Percentiles rank a stretch among this genome's conserved stretches.
Evolutionary conservation across 2,329 filamentous ascomycete species (phyloP).

Genomic region (Huntiella bhutanensis): DNA sequence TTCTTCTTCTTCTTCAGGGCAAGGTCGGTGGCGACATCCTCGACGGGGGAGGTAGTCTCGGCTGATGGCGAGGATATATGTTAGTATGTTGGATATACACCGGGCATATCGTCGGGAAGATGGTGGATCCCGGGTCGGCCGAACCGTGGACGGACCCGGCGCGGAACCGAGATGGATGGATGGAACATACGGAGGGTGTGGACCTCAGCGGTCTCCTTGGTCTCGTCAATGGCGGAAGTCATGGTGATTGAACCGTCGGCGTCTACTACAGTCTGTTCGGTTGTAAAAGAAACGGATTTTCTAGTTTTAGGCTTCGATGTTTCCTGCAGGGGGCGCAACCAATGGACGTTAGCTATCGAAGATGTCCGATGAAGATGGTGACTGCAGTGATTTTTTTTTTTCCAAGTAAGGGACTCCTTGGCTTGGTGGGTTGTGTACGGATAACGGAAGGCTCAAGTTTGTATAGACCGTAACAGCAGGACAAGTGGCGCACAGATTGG

Average conservation of each 20-base stretch:
- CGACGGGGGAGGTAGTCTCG: constrained; percentile 25
- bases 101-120: neutral
- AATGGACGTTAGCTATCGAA: constrained; percentile 2
- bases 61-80: neutral
- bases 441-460: too few species aligned
- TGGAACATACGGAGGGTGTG: constrained; percentile 48
- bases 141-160: neutral
- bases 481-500: too few species aligned
- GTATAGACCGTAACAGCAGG: too few species aligned
- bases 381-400: too few species aligned
- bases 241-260: constrained; percentile 71
- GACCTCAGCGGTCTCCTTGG: constrained; percentile 60
- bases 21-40: constrained; percentile 34
- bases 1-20: constrained; percentile 60
- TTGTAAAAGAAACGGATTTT: constrained; percentile 88
- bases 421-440: too few species aligned
- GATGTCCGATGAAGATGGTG: neutral
- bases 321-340: constrained; percentile 3
- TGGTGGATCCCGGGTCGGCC: too few species aligned
- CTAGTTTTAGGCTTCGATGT: constrained; percentile 38
- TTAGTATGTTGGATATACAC: neutral
- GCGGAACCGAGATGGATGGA: neutral
- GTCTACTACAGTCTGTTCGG: constrained; percentile 74
- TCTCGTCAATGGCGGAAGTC: constrained; percentile 51
- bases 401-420: too few species aligned